Evolutionary conservation across 2,329 filamentous ascomycete genomes (phyloP).

Genomic region (Exophiala oligosperma): DNA sequence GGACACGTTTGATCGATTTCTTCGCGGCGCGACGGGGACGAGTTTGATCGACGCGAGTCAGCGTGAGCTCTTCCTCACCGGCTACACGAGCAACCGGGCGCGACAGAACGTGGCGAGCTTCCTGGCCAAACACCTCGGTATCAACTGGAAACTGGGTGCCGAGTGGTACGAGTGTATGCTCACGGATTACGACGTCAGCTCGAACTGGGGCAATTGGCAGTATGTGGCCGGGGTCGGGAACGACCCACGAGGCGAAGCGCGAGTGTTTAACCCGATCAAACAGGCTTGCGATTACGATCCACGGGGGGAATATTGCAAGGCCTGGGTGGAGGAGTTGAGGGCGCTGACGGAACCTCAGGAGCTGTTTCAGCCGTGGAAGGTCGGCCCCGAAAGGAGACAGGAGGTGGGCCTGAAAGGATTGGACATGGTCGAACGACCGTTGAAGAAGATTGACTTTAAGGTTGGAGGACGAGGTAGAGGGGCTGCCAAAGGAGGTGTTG

Average conservation of each 20-base stretch:
- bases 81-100: conserved; percentile 75
- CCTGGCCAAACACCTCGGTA: conserved; percentile 68
- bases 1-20: conserved; percentile 57
- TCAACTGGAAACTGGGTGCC: conserved; percentile 79
- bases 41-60: conserved; percentile 76
- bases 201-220: conserved; percentile 83
- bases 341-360: conserved; percentile 48
- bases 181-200: conserved; percentile 73
- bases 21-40: conserved; percentile 70
- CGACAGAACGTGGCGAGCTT: conserved; percentile 77
- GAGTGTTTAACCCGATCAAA: conserved; percentile 82
- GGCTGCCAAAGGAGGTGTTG: conserved; percentile 34
- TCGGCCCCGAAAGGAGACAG: conserved; percentile 59
- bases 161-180: conserved; percentile 80
- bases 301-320: conserved; percentile 67
- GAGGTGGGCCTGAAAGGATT: conserved; percentile 57
- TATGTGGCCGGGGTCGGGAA: conserved; percentile 79
- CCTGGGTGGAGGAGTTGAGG: conserved; percentile 70
- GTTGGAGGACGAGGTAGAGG: conserved; percentile 47
- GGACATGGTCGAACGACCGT: conserved; percentile 66
- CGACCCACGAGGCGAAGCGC: conserved; percentile 68
- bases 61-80: conserved; percentile 71
- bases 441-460: conserved; percentile 65
- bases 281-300: conserved; percentile 77
- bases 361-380: conserved; percentile 70